Evolutionary conservation across 2,329 filamentous ascomycete species (phyloP).

Genomic region (Phaeoacremonium minimum): DNA sequence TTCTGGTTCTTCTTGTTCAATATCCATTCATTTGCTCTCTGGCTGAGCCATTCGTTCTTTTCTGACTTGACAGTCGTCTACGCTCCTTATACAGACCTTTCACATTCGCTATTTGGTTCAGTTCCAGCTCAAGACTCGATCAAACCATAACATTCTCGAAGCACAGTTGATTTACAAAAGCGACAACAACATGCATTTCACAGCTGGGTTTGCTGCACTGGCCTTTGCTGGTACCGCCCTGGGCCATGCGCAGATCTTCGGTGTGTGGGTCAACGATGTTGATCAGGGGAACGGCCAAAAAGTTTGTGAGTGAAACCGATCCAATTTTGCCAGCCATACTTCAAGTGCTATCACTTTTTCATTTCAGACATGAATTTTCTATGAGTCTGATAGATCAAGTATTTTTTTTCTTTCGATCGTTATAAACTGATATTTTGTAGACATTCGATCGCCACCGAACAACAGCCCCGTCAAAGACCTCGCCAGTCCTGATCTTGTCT

Average conservation of each 20-base stretch:
- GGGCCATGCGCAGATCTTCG: conserved; percentile 39
- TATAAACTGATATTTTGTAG: too few relatives aligned
- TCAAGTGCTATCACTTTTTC: too few relatives aligned
- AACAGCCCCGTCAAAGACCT: conserved; percentile 41
- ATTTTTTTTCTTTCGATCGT: too few relatives aligned
- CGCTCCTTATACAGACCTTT: conserved; percentile 1
- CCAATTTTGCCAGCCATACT: too few relatives aligned
- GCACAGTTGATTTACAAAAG: background rate
- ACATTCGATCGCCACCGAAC: conserved; percentile 36
- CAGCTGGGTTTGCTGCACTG: conserved; percentile 20
- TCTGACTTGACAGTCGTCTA: background rate
- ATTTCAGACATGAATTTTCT: too few relatives aligned
- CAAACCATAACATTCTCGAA: background rate
- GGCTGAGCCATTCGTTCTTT: conserved; percentile 3
- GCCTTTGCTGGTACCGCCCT: conserved; percentile 30
- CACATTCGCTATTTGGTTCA: background rate
- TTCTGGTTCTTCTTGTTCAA: background rate
- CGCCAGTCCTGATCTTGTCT: conserved; percentile 32
- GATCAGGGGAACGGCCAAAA: conserved; percentile 33
- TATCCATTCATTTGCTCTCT: background rate
- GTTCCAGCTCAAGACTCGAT: background rate
- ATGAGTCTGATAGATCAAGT: too few relatives aligned
- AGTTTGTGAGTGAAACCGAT: too few relatives aligned
- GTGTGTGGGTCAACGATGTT: conserved; percentile 40
- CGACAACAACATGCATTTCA: conserved; percentile 26